These are phyloP conservation scores for Fabrea salina DNA, from an alignment of 169 alveolate species.

Conservation along the genomic window DNA sequence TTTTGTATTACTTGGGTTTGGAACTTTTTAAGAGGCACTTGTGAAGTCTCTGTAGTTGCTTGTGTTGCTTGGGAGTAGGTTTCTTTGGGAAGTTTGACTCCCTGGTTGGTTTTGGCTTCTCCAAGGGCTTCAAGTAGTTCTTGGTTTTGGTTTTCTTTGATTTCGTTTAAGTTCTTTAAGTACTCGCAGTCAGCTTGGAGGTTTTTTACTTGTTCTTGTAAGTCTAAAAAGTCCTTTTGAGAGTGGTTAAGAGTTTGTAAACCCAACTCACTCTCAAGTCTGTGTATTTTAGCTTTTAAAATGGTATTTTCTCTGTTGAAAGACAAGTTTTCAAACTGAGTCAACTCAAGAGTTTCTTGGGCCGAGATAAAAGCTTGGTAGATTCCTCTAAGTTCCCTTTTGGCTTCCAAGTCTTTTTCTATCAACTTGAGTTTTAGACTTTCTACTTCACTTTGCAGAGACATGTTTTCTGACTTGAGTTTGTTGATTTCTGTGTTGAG, in stretches of 20 bases:
- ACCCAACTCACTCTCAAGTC: background rate
- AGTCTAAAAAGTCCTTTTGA: background rate
- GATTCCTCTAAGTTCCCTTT: background rate
- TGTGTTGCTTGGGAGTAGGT: no score
- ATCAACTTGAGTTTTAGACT: background rate
- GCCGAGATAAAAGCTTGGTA: background rate
- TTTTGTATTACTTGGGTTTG: no score
- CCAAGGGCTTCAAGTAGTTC: slow-evolving; percentile 11
- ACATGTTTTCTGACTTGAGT: background rate
- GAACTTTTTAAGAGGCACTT: no score
- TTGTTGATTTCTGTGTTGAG: background rate
- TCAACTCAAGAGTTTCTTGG: background rate
- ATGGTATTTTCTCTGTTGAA: slow-evolving; percentile 5
- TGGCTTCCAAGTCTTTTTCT: background rate
- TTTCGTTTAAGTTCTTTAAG: background rate
- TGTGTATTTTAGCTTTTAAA: background rate
- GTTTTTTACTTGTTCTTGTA: background rate
- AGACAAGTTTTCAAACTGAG: background rate
- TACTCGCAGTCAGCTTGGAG: background rate
- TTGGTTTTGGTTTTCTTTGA: background rate
- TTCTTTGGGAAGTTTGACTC: no score
- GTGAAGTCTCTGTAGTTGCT: no score
- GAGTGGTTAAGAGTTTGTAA: background rate
- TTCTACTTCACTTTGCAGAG: background rate
- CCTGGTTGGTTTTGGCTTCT: no score